These are phyloP conservation scores for Parafenestella ontariensis DNA, from an alignment of 2,329 filamentous ascomycete species.

Conservation along the genomic window DNA sequence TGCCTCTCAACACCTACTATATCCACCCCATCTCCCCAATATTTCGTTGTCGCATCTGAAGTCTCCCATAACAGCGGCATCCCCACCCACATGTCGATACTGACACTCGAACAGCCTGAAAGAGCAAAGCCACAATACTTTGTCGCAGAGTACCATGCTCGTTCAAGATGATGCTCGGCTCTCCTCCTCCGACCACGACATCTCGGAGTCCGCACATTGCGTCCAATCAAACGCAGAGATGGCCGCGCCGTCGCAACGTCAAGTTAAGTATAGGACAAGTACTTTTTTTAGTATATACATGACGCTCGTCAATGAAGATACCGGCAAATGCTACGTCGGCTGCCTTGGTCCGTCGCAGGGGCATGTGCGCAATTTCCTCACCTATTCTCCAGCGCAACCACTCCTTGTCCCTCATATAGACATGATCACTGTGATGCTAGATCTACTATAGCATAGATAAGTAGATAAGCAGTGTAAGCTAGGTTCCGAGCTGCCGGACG, in stretches of 20 bases:
- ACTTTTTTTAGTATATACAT: background rate
- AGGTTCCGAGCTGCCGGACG: slow-evolving; percentile 18
- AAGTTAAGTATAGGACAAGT: background rate
- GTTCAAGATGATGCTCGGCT: slow-evolving; percentile 21
- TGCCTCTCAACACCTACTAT: slow-evolving; percentile 2
- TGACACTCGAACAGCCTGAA: background rate
- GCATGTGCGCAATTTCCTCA: background rate
- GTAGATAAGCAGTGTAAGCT: slow-evolving; percentile 4
- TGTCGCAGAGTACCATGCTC: background rate
- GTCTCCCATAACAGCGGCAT: background rate
- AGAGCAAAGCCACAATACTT: background rate
- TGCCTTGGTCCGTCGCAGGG: background rate
- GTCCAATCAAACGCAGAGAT: slow-evolving; percentile 17
- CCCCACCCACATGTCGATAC: background rate
- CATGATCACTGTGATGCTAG: no score
- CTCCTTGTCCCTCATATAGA: no score
- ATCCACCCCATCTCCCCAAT: background rate
- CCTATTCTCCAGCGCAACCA: background rate
- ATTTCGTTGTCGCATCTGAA: background rate
- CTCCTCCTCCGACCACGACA: slow-evolving; percentile 22
- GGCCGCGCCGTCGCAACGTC: slow-evolving; percentile 4
- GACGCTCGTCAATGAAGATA: background rate
- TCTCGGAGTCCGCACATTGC: slow-evolving; percentile 28
- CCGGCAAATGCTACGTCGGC: background rate
- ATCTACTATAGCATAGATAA: no score